A percentile compares a stretch with the other conserved stretches of the same genome.
Conservation (phyloP, 176 grass and related monocot genomes). For the Coix lacrymajobi region DNA sequence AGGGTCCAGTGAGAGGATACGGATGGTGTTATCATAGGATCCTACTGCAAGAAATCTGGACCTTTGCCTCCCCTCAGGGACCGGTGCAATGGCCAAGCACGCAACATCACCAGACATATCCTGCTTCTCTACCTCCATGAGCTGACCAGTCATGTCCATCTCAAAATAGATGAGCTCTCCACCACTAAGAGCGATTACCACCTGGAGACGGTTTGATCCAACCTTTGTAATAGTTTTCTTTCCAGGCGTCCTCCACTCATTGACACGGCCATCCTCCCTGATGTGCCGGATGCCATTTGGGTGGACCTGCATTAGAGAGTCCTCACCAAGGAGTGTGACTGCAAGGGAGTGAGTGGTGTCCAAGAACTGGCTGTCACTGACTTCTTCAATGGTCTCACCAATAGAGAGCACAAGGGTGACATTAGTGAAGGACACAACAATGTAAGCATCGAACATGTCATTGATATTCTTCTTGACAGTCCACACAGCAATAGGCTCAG, state of each 20-base stretch:
- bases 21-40: constrained; percentile 92
- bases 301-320: constrained; percentile 98
- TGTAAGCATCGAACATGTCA: constrained; percentile 96
- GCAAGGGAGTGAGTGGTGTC: constrained; percentile 89
- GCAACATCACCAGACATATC: constrained; percentile 99
- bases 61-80: constrained; percentile 91
- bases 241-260: constrained; percentile 92
- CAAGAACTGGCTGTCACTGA: constrained; percentile 91
- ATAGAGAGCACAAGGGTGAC: constrained; percentile 94
- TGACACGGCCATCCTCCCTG: constrained; percentile 96
- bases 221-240: constrained; percentile 98
- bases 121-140: constrained; percentile 97
- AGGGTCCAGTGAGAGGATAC: constrained; percentile 88
- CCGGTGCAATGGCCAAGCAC: constrained; percentile 80
- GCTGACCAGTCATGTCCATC: constrained; percentile 95
- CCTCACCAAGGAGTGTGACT: constrained; percentile 86
- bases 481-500: constrained; percentile 91
- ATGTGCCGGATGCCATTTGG: constrained; percentile 94
- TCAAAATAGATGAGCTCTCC: constrained; percentile 98
- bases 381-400: constrained; percentile 96
- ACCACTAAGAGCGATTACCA: constrained; percentile 92
- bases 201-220: constrained; percentile 89
- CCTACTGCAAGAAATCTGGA: constrained; percentile 95
- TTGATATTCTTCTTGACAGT: constrained; percentile 97
- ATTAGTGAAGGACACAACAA: constrained; percentile 91